Percentiles rank a stretch among this genome's conserved stretches.
Conservation (phyloP, 78 protist species). For the Guillardia theta region DNA sequence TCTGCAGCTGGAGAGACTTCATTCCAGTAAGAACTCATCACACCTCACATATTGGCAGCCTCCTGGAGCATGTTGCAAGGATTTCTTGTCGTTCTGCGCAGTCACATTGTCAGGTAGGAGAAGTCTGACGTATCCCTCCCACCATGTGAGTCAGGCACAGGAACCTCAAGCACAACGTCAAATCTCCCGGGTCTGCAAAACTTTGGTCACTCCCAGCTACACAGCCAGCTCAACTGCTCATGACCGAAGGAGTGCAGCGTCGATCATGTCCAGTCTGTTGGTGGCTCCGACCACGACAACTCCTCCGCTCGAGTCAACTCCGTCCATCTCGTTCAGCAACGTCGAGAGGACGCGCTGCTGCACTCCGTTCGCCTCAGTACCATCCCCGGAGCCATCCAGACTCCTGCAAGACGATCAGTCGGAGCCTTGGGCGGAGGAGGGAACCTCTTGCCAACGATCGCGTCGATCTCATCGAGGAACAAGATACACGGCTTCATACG, state of each 20-base stretch:
- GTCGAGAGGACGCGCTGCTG: conserved; percentile 33
- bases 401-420: too few species aligned
- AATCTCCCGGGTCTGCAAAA: neutral
- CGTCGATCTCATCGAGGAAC: conserved; percentile 12
- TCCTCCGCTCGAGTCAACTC: neutral
- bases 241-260: neutral
- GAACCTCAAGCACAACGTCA: neutral
- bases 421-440: too few species aligned
- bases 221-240: too few species aligned
- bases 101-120: neutral
- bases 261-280: neutral
- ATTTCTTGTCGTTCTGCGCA: neutral
- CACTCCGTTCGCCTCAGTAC: neutral
- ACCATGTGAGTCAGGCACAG: neutral
- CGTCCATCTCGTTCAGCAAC: conserved; percentile 27
- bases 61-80: neutral
- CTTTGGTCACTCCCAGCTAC: too few species aligned
- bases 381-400: neutral
- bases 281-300: conserved; percentile 3
- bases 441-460: neutral
- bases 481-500: neutral
- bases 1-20: too few species aligned
- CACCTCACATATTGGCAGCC: neutral
- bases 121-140: neutral
- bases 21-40: too few species aligned